These are phyloP conservation scores for Botrytis elliptica DNA, from an alignment of 2,329 filamentous ascomycete genomes.

Conservation along the genomic window DNA sequence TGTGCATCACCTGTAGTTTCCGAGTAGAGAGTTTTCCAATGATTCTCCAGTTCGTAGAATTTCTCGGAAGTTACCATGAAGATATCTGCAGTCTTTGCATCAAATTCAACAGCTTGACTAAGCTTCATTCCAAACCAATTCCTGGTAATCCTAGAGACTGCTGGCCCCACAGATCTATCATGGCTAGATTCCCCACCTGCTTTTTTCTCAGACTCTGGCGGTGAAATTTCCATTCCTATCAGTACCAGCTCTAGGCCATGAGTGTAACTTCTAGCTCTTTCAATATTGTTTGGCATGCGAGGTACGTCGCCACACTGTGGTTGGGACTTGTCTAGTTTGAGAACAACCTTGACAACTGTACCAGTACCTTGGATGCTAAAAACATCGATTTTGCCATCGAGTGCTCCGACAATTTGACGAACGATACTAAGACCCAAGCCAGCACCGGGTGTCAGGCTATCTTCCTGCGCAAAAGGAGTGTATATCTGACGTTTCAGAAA, in stretches of 20 bases:
- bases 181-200: background rate
- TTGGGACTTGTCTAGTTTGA: conserved; percentile 20
- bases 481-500: conserved; percentile 58
- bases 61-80: conserved; percentile 11
- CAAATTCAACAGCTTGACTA: background rate
- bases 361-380: conserved; percentile 52
- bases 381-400: conserved; percentile 59
- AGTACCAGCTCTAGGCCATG: conserved; percentile 14
- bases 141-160: conserved; percentile 21
- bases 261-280: conserved; percentile 11
- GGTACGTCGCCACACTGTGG: conserved; percentile 38
- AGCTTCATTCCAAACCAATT: conserved; percentile 22
- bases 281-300: conserved; percentile 33
- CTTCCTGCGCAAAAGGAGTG: conserved; percentile 56
- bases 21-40: background rate
- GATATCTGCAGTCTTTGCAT: conserved; percentile 1
- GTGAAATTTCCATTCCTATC: conserved; percentile 26
- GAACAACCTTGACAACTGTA: conserved; percentile 48
- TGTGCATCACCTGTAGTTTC: background rate
- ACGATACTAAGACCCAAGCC: conserved; percentile 66
- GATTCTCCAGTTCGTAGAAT: background rate
- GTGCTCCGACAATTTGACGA: conserved; percentile 57
- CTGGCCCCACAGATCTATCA: conserved; percentile 1
- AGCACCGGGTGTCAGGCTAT: conserved; percentile 54
- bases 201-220: background rate